Conservation (phyloP, 129 eudicot species). For the Scalesia atractyloides region DNA sequence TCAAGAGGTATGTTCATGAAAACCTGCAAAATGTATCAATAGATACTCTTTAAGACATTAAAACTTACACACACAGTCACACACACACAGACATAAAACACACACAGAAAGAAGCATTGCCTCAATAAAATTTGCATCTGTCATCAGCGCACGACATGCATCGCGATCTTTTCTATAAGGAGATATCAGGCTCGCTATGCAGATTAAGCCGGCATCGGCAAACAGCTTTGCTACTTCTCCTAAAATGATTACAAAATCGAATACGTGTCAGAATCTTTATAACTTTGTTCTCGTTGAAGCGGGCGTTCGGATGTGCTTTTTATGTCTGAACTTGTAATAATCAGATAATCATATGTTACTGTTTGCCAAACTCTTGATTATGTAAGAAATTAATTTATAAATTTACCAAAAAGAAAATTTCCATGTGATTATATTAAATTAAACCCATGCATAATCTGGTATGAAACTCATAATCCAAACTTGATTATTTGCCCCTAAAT, state of each 20-base stretch:
- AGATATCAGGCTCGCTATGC: slow-evolving; percentile 97
- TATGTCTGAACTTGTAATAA: background rate
- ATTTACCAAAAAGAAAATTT: background rate
- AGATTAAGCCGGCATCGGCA: slow-evolving; percentile 94
- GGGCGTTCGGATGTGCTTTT: background rate
- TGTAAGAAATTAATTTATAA: background rate
- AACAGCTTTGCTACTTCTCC: slow-evolving; percentile 96
- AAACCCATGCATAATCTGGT: background rate
- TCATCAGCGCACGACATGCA: slow-evolving; percentile 88
- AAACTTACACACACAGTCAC: background rate
- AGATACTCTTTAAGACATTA: background rate
- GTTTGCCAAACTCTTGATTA: background rate
- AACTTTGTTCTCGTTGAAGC: background rate
- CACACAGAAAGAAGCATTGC: slow-evolving; percentile 43
- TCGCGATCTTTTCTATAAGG: slow-evolving; percentile 98
- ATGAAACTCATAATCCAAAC: background rate
- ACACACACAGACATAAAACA: background rate
- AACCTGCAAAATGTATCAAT: slow-evolving; percentile 48
- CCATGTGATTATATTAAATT: background rate
- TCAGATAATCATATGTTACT: background rate
- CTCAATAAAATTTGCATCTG: slow-evolving; percentile 77
- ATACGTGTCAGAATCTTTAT: background rate
- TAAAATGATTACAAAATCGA: slow-evolving; percentile 33
- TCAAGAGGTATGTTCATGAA: slow-evolving; percentile 93
- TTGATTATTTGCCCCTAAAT: too few species aligned